Base-by-base conservation (phyloP, 331 rosid genomes). In the Acacia pycnantha region DNA sequence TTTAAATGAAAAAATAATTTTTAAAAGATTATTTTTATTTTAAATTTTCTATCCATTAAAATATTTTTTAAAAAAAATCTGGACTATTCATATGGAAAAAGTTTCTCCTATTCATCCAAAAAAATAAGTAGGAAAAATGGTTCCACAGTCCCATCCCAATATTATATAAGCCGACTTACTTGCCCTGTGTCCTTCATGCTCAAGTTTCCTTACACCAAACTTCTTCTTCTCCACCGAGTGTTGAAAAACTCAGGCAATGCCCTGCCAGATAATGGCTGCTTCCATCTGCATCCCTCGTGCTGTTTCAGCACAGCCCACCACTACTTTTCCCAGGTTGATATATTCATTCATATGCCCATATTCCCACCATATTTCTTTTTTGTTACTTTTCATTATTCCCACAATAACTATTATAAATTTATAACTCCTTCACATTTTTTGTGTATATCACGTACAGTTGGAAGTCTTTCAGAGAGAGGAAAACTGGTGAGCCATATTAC, bases 401-500 rank as follows among this genome's bases (percentile, higher is more conserved):
- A 43, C 8, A 53, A 2, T n/a, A 48, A 0, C 66, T 27, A 35
- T 53, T 75, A 72, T 41, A 8, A 2, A 64, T 53, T 53, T 75
- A 72, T 41, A 41, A 9, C 70, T 44, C 47, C 22, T 79, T n/a
- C 61, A 24, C 21, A 53, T 61, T 50, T 53, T 27, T 47, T 0
- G 3, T 46, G 19, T 75, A 43, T 37, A 72, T 37, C 41, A 37
- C 41, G 41, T 37, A 53, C 84, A 85, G 90, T n/a, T 65, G 75
- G 77, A 77, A 48, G 76, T 79, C 84, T n/a, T 64, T 67, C 82
- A 73, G 64, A 66, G 85, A 46, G 47, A 51, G 33, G 77, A 85
- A 27, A 70, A 6, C 79, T 68, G 88, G 92, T 85, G 81, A 87
- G 90, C 71, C 26, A 54, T 19, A 14, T 10, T n/a, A 58, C 14